phyloP scores from a whole-genome alignment of 805 yeast species.

The Wickerhamomyces queroliae region DNA sequence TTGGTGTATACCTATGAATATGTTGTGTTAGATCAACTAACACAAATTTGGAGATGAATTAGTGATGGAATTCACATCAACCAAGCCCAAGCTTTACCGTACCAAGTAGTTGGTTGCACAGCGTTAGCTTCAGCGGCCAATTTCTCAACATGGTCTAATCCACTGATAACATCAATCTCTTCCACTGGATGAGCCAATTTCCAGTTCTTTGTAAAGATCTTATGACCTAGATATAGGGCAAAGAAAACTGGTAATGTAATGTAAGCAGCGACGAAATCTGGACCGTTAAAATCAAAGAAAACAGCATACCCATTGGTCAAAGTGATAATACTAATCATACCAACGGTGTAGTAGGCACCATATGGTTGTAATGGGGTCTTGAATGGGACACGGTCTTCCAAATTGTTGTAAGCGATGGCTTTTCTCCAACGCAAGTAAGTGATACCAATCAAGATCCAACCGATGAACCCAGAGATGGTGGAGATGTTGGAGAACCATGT shows the following conservation, averaged over 20 bases:
- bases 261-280: slow-evolving; percentile 68
- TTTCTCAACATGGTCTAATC: slow-evolving; percentile 55
- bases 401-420: slow-evolving; percentile 48
- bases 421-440: slow-evolving; percentile 66
- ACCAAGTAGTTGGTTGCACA: slow-evolving; percentile 1
- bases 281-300: slow-evolving; percentile 35
- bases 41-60: neutral
- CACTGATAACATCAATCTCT: slow-evolving; percentile 55
- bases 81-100: slow-evolving; percentile 8
- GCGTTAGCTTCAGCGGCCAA: slow-evolving; percentile 21
- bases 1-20: too few relatives aligned
- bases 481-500: slow-evolving; percentile 71
- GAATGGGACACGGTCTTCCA: slow-evolving; percentile 53
- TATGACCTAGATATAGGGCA: slow-evolving; percentile 53
- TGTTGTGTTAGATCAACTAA: neutral
- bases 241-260: slow-evolving; percentile 56
- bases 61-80: neutral
- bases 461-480: slow-evolving; percentile 69
- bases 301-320: slow-evolving; percentile 72
- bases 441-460: slow-evolving; percentile 67
- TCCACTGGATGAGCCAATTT: slow-evolving; percentile 44
- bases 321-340: slow-evolving; percentile 44
- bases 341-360: slow-evolving; percentile 49
- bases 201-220: slow-evolving; percentile 38
- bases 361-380: slow-evolving; percentile 51